phyloP scores from a whole-genome alignment of 2,329 filamentous ascomycete species.

The Neonectria hederae region DNA sequence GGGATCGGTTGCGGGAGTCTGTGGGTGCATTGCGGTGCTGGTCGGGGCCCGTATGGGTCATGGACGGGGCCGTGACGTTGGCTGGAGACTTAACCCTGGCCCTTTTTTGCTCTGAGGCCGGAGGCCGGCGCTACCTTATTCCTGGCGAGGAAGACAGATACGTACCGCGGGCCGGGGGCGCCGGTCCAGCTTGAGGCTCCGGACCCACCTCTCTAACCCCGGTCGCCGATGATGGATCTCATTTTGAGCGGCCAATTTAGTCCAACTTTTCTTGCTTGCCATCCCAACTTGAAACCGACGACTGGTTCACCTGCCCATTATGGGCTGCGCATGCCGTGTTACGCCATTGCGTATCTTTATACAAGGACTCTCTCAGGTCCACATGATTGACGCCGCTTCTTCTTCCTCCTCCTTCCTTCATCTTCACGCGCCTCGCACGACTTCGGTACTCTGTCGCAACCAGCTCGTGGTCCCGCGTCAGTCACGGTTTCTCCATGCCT shows the following conservation, averaged over 20 bases:
- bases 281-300: conserved; percentile 1
- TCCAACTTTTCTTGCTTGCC: conserved; percentile 35
- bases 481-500: conserved; percentile 38
- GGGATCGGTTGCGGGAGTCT: conserved; percentile 1
- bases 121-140: conserved; percentile 12
- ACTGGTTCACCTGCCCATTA: conserved; percentile 39
- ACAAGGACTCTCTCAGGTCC: conserved; percentile 55
- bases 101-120: background rate
- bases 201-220: conserved; percentile 36
- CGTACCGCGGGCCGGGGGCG: background rate
- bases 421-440: conserved; percentile 20
- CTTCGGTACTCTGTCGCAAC: conserved; percentile 25
- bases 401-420: conserved; percentile 26
- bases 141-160: background rate
- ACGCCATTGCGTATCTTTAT: conserved; percentile 59
- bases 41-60: background rate
- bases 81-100: background rate
- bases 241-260: conserved; percentile 27
- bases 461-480: conserved; percentile 32
- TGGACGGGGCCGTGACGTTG: background rate
- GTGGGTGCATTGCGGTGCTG: background rate
- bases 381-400: conserved; percentile 43
- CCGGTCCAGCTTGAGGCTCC: background rate
- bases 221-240: conserved; percentile 34
- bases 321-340: conserved; percentile 60